Evolutionary conservation across 164 flowering plant species (phyloP).

Genomic region (Buxus sempervirens): DNA sequence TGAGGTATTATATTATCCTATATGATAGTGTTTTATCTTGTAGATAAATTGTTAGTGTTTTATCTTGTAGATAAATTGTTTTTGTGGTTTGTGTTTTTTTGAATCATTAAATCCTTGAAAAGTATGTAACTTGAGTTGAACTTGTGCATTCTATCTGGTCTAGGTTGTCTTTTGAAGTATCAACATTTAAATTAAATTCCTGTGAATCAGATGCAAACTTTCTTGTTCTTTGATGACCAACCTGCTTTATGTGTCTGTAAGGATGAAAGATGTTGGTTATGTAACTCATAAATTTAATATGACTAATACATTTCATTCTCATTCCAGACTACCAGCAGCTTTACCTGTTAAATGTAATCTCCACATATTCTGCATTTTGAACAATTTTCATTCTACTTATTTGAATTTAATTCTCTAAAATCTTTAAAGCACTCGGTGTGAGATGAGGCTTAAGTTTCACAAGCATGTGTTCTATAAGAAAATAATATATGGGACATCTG

Average conservation of each 20-base stretch:
- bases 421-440: too few species aligned
- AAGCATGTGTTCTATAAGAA: too few species aligned
- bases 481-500: too few species aligned
- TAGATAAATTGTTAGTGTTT: not conserved
- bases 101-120: not conserved
- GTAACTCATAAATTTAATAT: too few species aligned
- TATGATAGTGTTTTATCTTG: not conserved
- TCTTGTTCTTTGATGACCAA: too few species aligned
- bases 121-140: not conserved
- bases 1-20: conserved; percentile 49
- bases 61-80: too few species aligned
- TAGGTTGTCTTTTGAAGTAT: not conserved
- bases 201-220: not conserved
- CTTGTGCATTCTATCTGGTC: not conserved
- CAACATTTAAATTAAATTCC: not conserved
- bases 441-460: too few species aligned
- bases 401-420: not conserved
- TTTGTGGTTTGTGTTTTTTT: not conserved
- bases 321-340: not conserved
- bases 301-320: too few species aligned
- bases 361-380: not conserved
- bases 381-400: not conserved
- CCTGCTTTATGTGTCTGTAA: not conserved
- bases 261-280: not conserved
- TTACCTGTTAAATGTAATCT: not conserved